These are phyloP conservation scores for Penicillium macrosclerotiorum DNA, from an alignment of 495 filamentous ascomycete genomes.

Conservation along the genomic window DNA sequence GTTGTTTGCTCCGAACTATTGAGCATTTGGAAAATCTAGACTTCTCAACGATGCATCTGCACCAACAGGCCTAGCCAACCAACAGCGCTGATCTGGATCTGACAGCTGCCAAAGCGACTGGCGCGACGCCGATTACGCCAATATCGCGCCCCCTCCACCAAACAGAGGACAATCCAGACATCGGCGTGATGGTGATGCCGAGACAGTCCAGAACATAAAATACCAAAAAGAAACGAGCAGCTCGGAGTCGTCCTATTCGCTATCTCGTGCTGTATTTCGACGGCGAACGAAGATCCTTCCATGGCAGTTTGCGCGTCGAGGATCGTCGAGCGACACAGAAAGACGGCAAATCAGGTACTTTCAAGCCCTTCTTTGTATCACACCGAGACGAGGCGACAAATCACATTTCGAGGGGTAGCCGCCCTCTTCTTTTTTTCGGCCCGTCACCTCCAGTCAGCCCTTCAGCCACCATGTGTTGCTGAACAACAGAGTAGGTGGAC, in stretches of 20 bases:
- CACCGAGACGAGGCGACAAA: slow-evolving; percentile 9
- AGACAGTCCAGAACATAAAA: not conserved
- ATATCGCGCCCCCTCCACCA: not conserved
- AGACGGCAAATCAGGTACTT: too few species aligned
- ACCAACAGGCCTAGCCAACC: slow-evolving; percentile 1
- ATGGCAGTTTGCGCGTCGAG: too few species aligned
- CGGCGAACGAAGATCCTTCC: too few species aligned
- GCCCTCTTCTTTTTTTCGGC: slow-evolving; percentile 18
- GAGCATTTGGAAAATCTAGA: too few species aligned
- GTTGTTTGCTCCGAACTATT: too few species aligned
- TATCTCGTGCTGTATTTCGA: too few species aligned
- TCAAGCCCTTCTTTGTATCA: slow-evolving; percentile 17
- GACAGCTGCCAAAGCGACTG: not conserved
- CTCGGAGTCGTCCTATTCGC: too few species aligned
- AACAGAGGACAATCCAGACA: not conserved
- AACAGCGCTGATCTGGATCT: slow-evolving; percentile 4
- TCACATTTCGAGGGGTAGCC: slow-evolving; percentile 16
- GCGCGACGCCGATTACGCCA: slow-evolving; percentile 5
- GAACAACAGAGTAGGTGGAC: not conserved
- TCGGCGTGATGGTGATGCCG: not conserved
- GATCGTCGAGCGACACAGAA: too few species aligned
- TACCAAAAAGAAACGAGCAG: not conserved
- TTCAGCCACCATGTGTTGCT: slow-evolving; percentile 7
- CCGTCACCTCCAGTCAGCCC: slow-evolving; percentile 13
- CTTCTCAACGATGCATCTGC: too few species aligned